Base-by-base conservation (phyloP, 2,329 filamentous ascomycete genomes). In the Tolypocladium sp. region DNA sequence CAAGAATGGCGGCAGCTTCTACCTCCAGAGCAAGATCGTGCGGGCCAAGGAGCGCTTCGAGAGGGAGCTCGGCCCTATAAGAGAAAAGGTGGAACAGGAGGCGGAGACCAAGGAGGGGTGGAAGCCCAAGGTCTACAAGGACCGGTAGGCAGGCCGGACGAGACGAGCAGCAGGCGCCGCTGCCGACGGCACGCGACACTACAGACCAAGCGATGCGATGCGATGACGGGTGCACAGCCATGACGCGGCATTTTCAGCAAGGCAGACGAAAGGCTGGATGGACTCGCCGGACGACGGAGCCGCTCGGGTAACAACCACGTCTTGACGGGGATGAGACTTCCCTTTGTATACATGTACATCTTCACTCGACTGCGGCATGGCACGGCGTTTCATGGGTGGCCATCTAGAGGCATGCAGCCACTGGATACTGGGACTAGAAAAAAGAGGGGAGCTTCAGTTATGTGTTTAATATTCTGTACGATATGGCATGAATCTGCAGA, bases 11-110 rank as follows among this genome's bases (percentile, higher is more conserved):
- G 94, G 94, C 57, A 97, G 92, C 69, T 99, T 99, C 76, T 99
- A 99, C 75, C 81, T 99, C 55, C 94, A 99, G 77, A 97, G 93
- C 81, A 99, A 99, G 78, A 86, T 99, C 58, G 77, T 97, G 66
- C 82, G 94, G 63, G 94, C 94, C 60, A 85, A 93, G 68, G 93
- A 99, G 77, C 82, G 94, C 64, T 89, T 99, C 76, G 93, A 97
- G 78, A 82, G 88, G 68, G 93, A 99, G 76, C 78, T 94, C 46
- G 82, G 86, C 64, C 86, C 89, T 60, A 83, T 87, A 61, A 80
- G 86, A 68, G 87, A 90, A 71, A 86, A 87, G 71, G 82, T 83
- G 17, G 85, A 87, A 66, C 80, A 85, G 68, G 91, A 96, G 70
- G 87, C 88, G 59, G 92, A 96, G 74, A 68, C 89, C 58, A 85